Conservation (phyloP, 768 basidiomycete species). For the Termitomyces sp. region DNA sequence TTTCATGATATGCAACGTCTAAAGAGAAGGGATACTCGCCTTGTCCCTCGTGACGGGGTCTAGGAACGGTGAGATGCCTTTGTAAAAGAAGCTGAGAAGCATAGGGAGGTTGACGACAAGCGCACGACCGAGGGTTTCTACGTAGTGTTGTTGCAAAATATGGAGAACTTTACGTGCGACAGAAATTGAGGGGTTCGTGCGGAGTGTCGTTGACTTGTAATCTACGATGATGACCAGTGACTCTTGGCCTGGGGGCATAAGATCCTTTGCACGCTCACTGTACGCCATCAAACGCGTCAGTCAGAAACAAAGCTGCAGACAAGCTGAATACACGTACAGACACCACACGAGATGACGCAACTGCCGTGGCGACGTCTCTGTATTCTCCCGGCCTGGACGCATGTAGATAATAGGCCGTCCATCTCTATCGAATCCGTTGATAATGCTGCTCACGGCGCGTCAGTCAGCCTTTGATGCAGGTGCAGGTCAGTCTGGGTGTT, state of each 20-base stretch:
- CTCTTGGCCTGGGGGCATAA: conserved; percentile 85
- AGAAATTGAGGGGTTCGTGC: conserved; percentile 81
- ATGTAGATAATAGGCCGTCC: conserved; percentile 88
- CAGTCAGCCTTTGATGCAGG: background rate
- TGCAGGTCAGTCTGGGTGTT: background rate
- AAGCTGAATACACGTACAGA: conserved; percentile 47
- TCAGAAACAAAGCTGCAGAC: background rate
- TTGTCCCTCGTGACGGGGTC: conserved; percentile 89
- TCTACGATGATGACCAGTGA: conserved; percentile 82
- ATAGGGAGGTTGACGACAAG: conserved; percentile 79
- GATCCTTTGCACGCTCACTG: conserved; percentile 86
- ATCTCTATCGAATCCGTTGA: conserved; percentile 84
- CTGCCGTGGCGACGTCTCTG: conserved; percentile 72
- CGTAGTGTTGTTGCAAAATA: conserved; percentile 87
- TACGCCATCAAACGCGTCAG: background rate
- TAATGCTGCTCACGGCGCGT: conserved; percentile 42
- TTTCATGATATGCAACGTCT: background rate
- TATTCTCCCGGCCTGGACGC: conserved; percentile 87
- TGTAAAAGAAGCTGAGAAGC: conserved; percentile 75
- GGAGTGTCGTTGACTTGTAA: conserved; percentile 78
- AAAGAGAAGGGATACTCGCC: conserved; percentile 35
- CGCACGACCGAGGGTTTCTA: conserved; percentile 83
- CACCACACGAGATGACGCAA: conserved; percentile 85
- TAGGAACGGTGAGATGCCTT: conserved; percentile 81
- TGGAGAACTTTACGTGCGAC: conserved; percentile 74